A percentile compares a stretch with the other conserved stretches of the same genome.
Conservation (phyloP, 192 early-diverging fungal genomes). For the Coemansia sp. region DNA sequence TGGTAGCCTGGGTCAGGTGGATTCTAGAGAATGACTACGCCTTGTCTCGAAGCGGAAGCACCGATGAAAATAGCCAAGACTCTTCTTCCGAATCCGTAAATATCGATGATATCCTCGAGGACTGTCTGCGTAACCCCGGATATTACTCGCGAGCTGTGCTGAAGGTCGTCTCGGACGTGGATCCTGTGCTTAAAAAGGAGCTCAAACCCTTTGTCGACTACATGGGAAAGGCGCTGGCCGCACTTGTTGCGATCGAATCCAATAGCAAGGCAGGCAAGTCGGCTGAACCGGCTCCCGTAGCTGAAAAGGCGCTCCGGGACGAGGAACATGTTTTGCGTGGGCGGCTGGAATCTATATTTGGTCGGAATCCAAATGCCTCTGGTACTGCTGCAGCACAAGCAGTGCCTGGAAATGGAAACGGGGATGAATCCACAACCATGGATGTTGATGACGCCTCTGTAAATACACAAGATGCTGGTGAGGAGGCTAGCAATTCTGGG, state of each 20-base stretch:
- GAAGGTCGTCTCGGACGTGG: slow-evolving; percentile 27
- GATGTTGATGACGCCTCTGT: slow-evolving; percentile 10
- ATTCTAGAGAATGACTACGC: slow-evolving; percentile 42
- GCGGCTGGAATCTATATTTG: slow-evolving; percentile 26
- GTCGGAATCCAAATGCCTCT: background rate
- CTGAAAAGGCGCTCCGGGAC: slow-evolving; percentile 19
- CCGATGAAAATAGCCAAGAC: background rate
- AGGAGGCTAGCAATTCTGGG: background rate
- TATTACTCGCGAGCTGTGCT: slow-evolving; percentile 53
- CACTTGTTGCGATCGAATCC: slow-evolving; percentile 35
- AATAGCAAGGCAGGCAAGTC: slow-evolving; percentile 1
- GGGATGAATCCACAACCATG: slow-evolving; percentile 4
- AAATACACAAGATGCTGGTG: background rate
- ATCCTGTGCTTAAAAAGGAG: slow-evolving; percentile 29
- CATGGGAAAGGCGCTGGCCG: slow-evolving; percentile 50
- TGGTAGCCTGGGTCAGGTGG: slow-evolving; percentile 62
- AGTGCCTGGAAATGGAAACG: background rate
- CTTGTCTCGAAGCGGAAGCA: background rate
- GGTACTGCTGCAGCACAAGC: background rate
- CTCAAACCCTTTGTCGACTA: slow-evolving; percentile 52
- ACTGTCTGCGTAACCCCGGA: slow-evolving; percentile 60
- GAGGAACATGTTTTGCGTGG: slow-evolving; percentile 38
- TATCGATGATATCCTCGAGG: slow-evolving; percentile 60
- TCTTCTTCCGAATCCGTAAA: slow-evolving; percentile 8
- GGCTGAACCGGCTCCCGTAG: background rate